Evolutionary conservation across 345 rosid genomes (phyloP).

Genomic region (Balakata baccata): DNA sequence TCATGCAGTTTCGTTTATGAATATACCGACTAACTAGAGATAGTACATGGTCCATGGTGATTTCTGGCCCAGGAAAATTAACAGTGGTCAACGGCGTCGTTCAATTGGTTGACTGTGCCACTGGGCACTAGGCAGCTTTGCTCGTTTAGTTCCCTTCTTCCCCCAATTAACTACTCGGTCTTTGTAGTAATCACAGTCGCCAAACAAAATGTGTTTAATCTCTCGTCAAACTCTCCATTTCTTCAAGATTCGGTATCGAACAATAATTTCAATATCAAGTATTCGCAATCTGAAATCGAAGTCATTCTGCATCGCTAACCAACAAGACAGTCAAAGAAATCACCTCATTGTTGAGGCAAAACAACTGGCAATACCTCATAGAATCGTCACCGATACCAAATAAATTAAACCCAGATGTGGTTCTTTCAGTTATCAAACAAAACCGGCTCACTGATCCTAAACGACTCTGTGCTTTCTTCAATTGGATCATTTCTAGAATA

Average conservation of each 20-base stretch:
- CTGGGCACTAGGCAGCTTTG: too few relatives aligned
- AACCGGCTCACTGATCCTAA: constrained; percentile 45
- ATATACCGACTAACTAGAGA: too few relatives aligned
- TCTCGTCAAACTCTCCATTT: not conserved
- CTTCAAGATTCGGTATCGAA: constrained; percentile 7
- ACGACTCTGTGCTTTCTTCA: constrained; percentile 59
- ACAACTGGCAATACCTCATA: constrained; percentile 50
- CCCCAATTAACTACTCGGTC: not conserved
- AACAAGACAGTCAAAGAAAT: constrained; percentile 33
- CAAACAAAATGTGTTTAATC: constrained; percentile 10
- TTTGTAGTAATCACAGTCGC: not conserved
- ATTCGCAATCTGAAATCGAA: constrained; percentile 23
- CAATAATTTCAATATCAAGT: not conserved
- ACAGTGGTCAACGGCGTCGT: too few relatives aligned
- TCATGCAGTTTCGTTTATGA: too few relatives aligned
- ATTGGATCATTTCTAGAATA: constrained; percentile 44
- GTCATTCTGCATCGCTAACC: constrained; percentile 7
- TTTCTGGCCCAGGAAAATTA: too few relatives aligned
- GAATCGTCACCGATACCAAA: constrained; percentile 33
- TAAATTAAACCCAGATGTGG: constrained; percentile 55
- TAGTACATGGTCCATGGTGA: too few relatives aligned
- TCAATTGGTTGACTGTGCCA: too few relatives aligned
- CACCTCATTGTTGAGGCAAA: constrained; percentile 38
- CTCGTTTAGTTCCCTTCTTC: not conserved
- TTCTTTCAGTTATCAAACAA: constrained; percentile 52